phyloP scores from a whole-genome alignment of 1,284 basidiomycete genomes.

The Grifola frondosa region DNA sequence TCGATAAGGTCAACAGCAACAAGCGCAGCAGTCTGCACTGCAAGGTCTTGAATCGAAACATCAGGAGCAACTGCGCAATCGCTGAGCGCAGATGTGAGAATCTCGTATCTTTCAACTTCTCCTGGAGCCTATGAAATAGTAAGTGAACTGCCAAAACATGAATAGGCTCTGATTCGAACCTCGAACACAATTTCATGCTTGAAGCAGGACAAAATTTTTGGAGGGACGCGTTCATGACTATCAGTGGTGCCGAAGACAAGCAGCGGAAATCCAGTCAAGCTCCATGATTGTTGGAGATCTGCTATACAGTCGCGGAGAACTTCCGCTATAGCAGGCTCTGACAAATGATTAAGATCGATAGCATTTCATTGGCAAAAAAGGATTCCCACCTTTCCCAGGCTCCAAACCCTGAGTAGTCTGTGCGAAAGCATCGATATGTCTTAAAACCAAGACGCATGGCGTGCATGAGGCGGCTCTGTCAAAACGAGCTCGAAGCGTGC shows the following conservation, averaged over 20 bases:
- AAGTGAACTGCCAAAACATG: constrained; percentile 5
- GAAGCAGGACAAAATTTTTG: constrained; percentile 73
- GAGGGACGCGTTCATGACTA: constrained; percentile 67
- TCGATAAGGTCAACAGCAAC: constrained; percentile 82
- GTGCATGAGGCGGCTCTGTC: constrained; percentile 81
- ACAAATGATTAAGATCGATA: background rate
- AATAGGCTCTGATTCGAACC: constrained; percentile 40
- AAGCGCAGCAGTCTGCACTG: constrained; percentile 90
- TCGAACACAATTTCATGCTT: constrained; percentile 85
- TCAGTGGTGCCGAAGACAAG: constrained; percentile 77
- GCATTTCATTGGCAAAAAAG: background rate
- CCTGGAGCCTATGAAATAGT: constrained; percentile 64
- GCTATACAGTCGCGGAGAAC: constrained; percentile 70
- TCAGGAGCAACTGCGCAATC: constrained; percentile 66
- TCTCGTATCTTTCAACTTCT: constrained; percentile 70
- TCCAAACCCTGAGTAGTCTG: constrained; percentile 69
- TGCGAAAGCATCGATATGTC: constrained; percentile 83
- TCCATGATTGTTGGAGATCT: constrained; percentile 54
- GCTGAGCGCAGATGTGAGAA: constrained; percentile 55
- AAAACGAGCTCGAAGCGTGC: constrained; percentile 71
- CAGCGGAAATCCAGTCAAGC: constrained; percentile 62
- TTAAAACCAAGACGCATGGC: constrained; percentile 84
- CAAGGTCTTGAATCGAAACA: constrained; percentile 71
- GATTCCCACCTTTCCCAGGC: constrained; percentile 68
- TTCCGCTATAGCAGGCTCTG: constrained; percentile 63